Conservation (phyloP, 495 filamentous ascomycete genomes). For the Penicillium cosmopolitanum region DNA sequence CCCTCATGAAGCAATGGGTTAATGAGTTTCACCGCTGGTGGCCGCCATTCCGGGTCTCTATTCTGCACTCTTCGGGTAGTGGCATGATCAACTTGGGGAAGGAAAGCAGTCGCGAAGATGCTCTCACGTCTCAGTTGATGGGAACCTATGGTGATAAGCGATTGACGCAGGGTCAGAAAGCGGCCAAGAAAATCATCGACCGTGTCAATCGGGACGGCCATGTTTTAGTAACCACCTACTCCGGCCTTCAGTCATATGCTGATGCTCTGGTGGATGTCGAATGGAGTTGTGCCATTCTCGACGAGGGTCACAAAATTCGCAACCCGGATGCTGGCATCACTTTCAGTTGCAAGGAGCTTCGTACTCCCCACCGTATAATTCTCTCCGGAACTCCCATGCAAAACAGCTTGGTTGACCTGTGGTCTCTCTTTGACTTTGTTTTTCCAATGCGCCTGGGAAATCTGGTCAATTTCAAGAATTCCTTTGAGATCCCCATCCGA, state of each 20-base stretch:
- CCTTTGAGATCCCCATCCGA: conserved; percentile 91
- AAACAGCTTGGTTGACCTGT: conserved; percentile 94
- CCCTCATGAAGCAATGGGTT: conserved; percentile 95
- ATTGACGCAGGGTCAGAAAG: conserved; percentile 56
- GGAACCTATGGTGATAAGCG: conserved; percentile 34
- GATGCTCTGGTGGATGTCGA: conserved; percentile 76
- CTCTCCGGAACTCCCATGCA: conserved; percentile 97
- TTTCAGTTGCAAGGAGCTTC: conserved; percentile 87
- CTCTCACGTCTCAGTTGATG: conserved; percentile 49
- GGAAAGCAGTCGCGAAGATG: conserved; percentile 74
- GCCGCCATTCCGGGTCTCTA: conserved; percentile 92
- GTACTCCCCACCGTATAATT: conserved; percentile 86
- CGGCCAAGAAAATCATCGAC: conserved; percentile 77
- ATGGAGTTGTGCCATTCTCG: conserved; percentile 92
- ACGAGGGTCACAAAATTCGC: conserved; percentile 97
- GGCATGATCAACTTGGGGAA: conserved; percentile 84
- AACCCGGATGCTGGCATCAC: conserved; percentile 94
- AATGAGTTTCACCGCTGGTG: conserved; percentile 98
- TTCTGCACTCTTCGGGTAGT: conserved; percentile 91
- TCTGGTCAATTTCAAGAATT: conserved; percentile 81
- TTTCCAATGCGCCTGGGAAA: conserved; percentile 95
- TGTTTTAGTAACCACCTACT: conserved; percentile 92
- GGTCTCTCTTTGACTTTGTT: conserved; percentile 96
- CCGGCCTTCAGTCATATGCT: conserved; percentile 85
- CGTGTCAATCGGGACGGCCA: conserved; percentile 85